Evolutionary conservation across 1,139 yeast genomes (phyloP).

Genomic region (Pneumocystis carinii): DNA sequence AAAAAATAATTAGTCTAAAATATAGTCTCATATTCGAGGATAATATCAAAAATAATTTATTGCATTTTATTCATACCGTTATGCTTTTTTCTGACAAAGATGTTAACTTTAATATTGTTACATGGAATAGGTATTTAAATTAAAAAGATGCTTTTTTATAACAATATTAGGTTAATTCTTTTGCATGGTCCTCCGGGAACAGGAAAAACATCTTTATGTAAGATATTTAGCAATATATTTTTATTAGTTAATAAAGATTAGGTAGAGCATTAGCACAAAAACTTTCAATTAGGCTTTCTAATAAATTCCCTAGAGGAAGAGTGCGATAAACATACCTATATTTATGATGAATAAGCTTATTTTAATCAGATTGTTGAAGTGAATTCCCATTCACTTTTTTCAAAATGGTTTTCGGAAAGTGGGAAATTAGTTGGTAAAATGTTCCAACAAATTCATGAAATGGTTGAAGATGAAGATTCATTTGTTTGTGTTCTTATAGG

Average conservation of each 20-base stretch:
- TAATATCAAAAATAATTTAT: constrained; percentile 14
- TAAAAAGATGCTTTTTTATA: not conserved
- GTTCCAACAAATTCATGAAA: constrained; percentile 12
- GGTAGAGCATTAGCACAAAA: constrained; percentile 15
- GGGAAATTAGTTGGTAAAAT: constrained; percentile 15
- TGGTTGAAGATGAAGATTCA: constrained; percentile 11
- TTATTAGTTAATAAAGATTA: not conserved
- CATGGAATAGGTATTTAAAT: constrained; percentile 10
- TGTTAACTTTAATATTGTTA: constrained; percentile 12
- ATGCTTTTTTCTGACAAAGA: constrained; percentile 15
- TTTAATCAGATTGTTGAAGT: constrained; percentile 13
- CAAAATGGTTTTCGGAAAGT: constrained; percentile 16
- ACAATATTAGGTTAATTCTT: constrained; percentile 8
- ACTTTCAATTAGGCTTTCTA: constrained; percentile 12
- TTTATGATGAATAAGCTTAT: not conserved
- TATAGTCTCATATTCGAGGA: constrained; percentile 13
- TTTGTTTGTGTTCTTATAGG: constrained; percentile 16
- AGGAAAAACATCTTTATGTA: constrained; percentile 16
- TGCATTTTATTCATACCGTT: constrained; percentile 14
- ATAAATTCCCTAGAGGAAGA: constrained; percentile 2
- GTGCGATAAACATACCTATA: not conserved
- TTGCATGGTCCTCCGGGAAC: constrained; percentile 18
- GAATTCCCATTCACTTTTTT: constrained; percentile 15
- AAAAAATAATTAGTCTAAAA: constrained; percentile 4
- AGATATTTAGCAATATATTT: not conserved